Conservation (phyloP, 176 grass and related monocot genomes). For the Carex scoparia region DNA sequence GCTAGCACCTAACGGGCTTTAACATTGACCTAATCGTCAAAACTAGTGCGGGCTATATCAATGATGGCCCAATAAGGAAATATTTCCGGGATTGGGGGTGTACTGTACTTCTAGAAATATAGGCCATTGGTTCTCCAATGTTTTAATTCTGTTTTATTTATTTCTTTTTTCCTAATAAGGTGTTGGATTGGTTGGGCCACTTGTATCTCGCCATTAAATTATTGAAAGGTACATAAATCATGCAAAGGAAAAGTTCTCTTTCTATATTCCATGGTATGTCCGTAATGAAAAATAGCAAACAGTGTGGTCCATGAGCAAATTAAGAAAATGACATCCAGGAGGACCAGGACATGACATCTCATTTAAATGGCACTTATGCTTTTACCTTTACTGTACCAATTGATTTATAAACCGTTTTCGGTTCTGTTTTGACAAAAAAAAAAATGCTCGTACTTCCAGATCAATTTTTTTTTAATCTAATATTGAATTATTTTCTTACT, state of each 20-base stretch:
- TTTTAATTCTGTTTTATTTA: not conserved
- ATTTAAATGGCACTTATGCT: not conserved
- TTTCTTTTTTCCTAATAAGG: not conserved
- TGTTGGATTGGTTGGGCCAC: not conserved
- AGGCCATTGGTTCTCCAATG: not conserved
- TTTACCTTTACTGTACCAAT: not conserved
- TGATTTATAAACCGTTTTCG: not conserved
- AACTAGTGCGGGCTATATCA: not conserved
- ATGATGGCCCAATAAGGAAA: not conserved
- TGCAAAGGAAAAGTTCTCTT: not conserved
- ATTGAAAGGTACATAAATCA: not conserved
- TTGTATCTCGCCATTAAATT: not conserved
- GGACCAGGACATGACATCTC: not conserved
- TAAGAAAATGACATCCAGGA: slow-evolving; percentile 1
- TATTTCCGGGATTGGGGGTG: not conserved
- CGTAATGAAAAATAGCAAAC: not conserved
- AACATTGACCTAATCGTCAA: not conserved
- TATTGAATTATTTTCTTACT: not conserved
- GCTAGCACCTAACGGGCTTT: not conserved
- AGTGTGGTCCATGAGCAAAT: not conserved
- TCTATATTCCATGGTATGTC: not conserved
- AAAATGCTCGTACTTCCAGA: not conserved
- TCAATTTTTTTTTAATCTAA: not conserved
- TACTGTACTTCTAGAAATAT: not conserved
- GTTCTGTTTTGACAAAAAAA: not conserved